Percentiles rank a stretch among this genome's conserved stretches.
These are phyloP conservation scores for Clausena lansium DNA, from an alignment of 345 rosid species.

Conservation along the genomic window DNA sequence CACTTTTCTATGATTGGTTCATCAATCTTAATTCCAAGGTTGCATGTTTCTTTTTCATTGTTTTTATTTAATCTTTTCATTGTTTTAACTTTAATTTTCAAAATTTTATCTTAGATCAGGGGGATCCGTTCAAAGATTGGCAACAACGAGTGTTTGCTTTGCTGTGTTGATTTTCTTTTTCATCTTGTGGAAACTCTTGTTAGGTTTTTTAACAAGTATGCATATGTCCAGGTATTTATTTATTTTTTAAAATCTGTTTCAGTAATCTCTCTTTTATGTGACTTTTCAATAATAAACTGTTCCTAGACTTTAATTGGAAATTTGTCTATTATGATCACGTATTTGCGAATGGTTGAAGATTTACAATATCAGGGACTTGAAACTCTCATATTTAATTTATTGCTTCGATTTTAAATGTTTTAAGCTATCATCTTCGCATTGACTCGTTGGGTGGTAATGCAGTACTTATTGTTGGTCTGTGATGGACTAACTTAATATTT, in stretches of 20 bases:
- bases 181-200: constrained; percentile 97
- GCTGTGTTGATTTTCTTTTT: constrained; percentile 90
- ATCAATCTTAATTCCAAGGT: constrained; percentile 2
- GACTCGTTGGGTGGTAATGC: background rate
- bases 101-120: constrained; percentile 57
- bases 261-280: background rate
- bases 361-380: background rate
- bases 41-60: background rate
- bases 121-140: constrained; percentile 94
- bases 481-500: background rate
- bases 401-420: background rate
- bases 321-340: background rate
- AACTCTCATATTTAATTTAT: background rate
- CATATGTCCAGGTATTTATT: constrained; percentile 79
- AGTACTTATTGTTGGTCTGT: background rate
- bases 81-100: constrained; percentile 5
- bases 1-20: constrained; percentile 8
- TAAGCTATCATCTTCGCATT: background rate
- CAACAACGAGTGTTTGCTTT: constrained; percentile 90
- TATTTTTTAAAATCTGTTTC: background rate
- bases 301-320: background rate
- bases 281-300: background rate
- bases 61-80: background rate
- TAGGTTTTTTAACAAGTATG: constrained; percentile 94
- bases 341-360: background rate